These are phyloP conservation scores for Coniochaeta sp. DNA, from an alignment of 2,329 filamentous ascomycete species.

Conservation along the genomic window DNA sequence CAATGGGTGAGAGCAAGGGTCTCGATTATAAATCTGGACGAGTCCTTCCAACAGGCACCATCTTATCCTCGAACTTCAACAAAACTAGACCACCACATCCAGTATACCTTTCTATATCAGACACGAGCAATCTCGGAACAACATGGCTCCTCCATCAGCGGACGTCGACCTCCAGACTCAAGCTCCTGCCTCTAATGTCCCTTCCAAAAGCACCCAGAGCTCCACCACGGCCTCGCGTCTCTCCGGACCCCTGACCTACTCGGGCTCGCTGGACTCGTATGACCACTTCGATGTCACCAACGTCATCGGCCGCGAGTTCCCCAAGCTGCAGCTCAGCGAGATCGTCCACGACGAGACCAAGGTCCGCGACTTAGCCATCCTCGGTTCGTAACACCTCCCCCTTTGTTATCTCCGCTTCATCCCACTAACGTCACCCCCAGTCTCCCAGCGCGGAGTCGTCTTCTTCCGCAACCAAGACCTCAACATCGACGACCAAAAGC, in stretches of 20 bases:
- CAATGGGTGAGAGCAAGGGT: too few species aligned
- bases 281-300: slow-evolving; percentile 27
- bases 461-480: slow-evolving; percentile 47
- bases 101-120: background rate
- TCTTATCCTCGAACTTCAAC: background rate
- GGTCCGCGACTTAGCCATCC: slow-evolving; percentile 23
- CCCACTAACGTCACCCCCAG: slow-evolving; percentile 17
- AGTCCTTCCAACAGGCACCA: background rate
- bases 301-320: slow-evolving; percentile 32
- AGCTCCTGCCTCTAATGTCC: slow-evolving; percentile 7
- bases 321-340: slow-evolving; percentile 26
- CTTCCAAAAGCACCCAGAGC: slow-evolving; percentile 10
- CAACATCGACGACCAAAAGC: slow-evolving; percentile 42
- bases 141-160: slow-evolving; percentile 20
- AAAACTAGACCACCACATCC: background rate
- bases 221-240: slow-evolving; percentile 8
- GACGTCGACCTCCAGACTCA: slow-evolving; percentile 16
- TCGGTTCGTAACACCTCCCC: slow-evolving; percentile 14
- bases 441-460: slow-evolving; percentile 44
- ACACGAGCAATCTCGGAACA: background rate
- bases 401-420: too few species aligned
- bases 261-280: slow-evolving; percentile 19
- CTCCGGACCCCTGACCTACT: slow-evolving; percentile 17
- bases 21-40: too few species aligned
- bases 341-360: slow-evolving; percentile 17